Percentiles rank a stretch among this genome's conserved stretches.
These are phyloP conservation scores for Cryptococcus hybrid DNA, from an alignment of 1,284 basidiomycete genomes.

Conservation along the genomic window DNA sequence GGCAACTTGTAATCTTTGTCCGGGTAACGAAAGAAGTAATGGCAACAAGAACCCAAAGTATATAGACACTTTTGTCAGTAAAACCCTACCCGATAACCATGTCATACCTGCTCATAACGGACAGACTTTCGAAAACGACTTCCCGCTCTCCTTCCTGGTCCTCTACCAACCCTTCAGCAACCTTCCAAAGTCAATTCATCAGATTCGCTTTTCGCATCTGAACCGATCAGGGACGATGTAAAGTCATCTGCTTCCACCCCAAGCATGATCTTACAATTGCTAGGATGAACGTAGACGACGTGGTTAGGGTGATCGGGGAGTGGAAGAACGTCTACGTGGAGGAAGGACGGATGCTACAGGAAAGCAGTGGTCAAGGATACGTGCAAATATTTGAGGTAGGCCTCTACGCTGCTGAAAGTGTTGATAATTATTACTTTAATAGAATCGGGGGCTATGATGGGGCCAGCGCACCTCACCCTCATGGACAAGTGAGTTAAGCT, in stretches of 20 bases:
- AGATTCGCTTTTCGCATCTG: constrained; percentile 54
- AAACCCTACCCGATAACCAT: background rate
- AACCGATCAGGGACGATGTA: constrained; percentile 78
- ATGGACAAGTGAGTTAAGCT: background rate
- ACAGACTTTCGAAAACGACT: constrained; percentile 75
- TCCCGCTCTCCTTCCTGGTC: constrained; percentile 66
- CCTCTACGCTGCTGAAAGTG: background rate
- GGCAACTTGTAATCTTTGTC: constrained; percentile 83
- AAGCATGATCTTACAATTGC: constrained; percentile 89
- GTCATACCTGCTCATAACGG: background rate
- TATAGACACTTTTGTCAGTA: constrained; percentile 59
- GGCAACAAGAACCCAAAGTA: constrained; percentile 72
- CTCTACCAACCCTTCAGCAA: constrained; percentile 41
- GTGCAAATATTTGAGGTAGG: constrained; percentile 85
- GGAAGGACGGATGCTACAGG: constrained; percentile 53
- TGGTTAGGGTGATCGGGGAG: constrained; percentile 69
- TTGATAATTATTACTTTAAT: background rate
- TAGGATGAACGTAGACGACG: constrained; percentile 62
- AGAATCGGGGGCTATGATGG: constrained; percentile 8
- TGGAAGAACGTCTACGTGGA: constrained; percentile 70
- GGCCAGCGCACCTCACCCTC: constrained; percentile 36
- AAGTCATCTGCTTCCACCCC: constrained; percentile 88
- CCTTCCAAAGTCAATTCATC: constrained; percentile 37
- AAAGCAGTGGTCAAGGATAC: constrained; percentile 59
- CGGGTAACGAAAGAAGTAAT: constrained; percentile 77